phyloP scores from a whole-genome alignment of 176 grass and related monocot genomes.

The Cenchrus americanus region DNA sequence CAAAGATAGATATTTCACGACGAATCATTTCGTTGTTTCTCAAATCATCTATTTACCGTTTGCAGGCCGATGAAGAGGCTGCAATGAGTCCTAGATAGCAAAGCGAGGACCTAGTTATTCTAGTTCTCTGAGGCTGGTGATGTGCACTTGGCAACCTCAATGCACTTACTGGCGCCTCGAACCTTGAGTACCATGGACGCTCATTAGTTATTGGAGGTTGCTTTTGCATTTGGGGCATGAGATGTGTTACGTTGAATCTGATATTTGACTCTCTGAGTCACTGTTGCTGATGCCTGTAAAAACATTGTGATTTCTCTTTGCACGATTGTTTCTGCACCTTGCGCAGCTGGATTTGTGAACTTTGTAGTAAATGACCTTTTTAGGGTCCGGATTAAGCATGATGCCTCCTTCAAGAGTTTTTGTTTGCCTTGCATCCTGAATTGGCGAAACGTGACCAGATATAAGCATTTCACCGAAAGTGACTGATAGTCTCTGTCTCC shows the following conservation, averaged over 20 bases:
- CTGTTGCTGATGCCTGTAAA: constrained; percentile 24
- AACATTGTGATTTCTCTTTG: constrained; percentile 13
- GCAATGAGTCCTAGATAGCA: constrained; percentile 66
- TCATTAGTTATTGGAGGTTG: constrained; percentile 31
- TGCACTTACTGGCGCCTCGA: background rate
- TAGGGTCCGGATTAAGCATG: background rate
- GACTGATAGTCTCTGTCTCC: background rate
- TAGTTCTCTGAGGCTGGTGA: background rate
- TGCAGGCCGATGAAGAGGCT: constrained; percentile 61
- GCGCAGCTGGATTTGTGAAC: constrained; percentile 6
- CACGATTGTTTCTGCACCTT: constrained; percentile 17
- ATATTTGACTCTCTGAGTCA: constrained; percentile 6
- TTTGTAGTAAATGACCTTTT: background rate
- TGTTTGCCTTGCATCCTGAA: constrained; percentile 30
- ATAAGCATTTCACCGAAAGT: constrained; percentile 17
- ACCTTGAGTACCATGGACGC: constrained; percentile 2
- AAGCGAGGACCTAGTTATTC: constrained; percentile 16
- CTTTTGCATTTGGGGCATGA: constrained; percentile 20
- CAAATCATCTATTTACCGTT: constrained; percentile 27
- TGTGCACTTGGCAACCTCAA: constrained; percentile 32
- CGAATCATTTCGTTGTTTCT: constrained; percentile 35
- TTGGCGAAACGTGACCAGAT: constrained; percentile 5
- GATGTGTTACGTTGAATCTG: constrained; percentile 17
- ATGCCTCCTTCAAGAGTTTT: background rate
- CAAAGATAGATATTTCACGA: constrained; percentile 7